Evolutionary conservation across 805 yeast genomes (phyloP).

Genomic region (Candida methanosorbosa): DNA sequence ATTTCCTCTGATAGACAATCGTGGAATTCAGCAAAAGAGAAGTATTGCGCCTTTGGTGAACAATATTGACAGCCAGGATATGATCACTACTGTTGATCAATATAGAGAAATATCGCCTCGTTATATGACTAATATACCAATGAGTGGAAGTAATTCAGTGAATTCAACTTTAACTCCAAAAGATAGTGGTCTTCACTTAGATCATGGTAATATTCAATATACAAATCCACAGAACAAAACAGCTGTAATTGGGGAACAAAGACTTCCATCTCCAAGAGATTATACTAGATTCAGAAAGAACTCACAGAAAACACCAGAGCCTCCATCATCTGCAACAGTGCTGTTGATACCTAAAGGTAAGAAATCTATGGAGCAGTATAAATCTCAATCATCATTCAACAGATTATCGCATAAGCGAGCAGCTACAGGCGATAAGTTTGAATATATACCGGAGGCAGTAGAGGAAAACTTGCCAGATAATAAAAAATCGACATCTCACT

Average conservation of each 20-base stretch:
- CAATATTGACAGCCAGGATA: no score
- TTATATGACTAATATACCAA: not conserved
- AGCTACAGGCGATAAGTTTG: no score
- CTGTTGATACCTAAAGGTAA: slow-evolving; percentile 37
- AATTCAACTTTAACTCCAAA: slow-evolving; percentile 7
- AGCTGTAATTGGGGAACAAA: slow-evolving; percentile 21
- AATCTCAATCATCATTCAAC: no score
- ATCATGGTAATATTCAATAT: not conserved
- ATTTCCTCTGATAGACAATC: slow-evolving; percentile 2
- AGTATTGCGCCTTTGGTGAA: no score
- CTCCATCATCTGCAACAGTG: slow-evolving; percentile 28
- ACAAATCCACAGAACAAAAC: slow-evolving; percentile 9
- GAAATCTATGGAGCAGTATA: not conserved
- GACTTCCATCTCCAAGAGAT: slow-evolving; percentile 22
- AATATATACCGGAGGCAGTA: no score
- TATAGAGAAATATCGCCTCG: not conserved
- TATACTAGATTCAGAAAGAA: slow-evolving; percentile 8
- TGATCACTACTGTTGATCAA: no score
- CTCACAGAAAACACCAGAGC: slow-evolving; percentile 3
- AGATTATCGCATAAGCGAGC: no score
- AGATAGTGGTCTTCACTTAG: slow-evolving; percentile 6
- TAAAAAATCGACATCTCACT: no score
- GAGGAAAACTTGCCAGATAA: no score
- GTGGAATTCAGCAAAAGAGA: not conserved
- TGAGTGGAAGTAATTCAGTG: slow-evolving; percentile 4